Conservation (phyloP, 305 asterid genomes). For the Fraxinus sp. region DNA sequence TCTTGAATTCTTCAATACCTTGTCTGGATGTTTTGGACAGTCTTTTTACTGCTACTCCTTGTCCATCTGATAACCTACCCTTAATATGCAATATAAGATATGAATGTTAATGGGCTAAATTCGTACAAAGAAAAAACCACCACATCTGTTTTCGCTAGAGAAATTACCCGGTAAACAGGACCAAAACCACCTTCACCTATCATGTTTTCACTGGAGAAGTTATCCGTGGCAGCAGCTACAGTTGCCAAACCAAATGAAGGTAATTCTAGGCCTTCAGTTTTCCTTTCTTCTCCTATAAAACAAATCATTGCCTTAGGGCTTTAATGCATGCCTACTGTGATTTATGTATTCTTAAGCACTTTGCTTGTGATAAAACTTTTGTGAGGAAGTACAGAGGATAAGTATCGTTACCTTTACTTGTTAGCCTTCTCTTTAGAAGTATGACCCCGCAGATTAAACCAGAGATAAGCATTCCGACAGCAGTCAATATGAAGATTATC, state of each 20-base stretch:
- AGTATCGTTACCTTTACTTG: not conserved
- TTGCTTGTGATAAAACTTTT: not conserved
- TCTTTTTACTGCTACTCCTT: conserved; percentile 28
- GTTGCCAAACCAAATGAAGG: conserved; percentile 22
- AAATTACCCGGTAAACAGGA: conserved; percentile 48
- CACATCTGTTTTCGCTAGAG: not conserved
- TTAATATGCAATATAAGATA: conserved; percentile 2
- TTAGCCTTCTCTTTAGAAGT: not conserved
- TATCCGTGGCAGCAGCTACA: conserved; percentile 34
- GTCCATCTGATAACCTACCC: conserved; percentile 19
- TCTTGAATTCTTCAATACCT: conserved; percentile 35
- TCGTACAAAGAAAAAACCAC: not conserved
- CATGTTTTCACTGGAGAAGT: conserved; percentile 24
- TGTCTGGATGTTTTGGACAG: conserved; percentile 29
- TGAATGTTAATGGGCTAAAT: not conserved
- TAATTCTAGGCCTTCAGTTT: conserved; percentile 13
- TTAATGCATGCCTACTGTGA: not conserved
- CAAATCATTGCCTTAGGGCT: not conserved
- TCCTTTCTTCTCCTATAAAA: not conserved
- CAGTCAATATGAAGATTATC: not conserved
- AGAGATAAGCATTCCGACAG: not conserved
- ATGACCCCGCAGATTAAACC: not conserved
- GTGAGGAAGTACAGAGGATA: not conserved
- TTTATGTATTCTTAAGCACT: not conserved
- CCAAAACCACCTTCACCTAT: conserved; percentile 50